phyloP scores from a whole-genome alignment of 2,329 filamentous ascomycete species.

The Venturia carpophila region DNA sequence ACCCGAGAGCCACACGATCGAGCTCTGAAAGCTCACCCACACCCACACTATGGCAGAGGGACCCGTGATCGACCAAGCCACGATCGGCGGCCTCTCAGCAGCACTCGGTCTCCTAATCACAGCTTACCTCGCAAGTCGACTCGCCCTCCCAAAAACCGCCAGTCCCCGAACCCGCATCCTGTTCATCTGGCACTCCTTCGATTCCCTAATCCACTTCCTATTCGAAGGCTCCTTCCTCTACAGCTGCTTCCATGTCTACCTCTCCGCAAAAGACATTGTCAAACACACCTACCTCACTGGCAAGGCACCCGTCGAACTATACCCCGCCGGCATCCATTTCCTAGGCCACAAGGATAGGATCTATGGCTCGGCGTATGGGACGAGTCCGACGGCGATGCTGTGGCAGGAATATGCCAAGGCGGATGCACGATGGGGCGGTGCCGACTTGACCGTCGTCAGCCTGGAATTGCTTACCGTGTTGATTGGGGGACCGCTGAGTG shows the following conservation, averaged over 20 bases:
- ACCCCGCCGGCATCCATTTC: conserved; percentile 46
- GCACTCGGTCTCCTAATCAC: conserved; percentile 47
- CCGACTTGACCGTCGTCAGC: conserved; percentile 51
- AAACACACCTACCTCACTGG: conserved; percentile 23
- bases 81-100: conserved; percentile 47
- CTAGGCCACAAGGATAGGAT: conserved; percentile 46
- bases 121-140: conserved; percentile 43
- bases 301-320: conserved; percentile 30
- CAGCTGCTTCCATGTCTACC: conserved; percentile 78
- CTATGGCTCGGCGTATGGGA: conserved; percentile 53
- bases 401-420: conserved; percentile 63
- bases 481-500: conserved; percentile 49
- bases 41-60: not conserved
- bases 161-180: conserved; percentile 55
- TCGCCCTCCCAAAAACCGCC: conserved; percentile 46
- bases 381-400: conserved; percentile 44
- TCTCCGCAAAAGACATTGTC: conserved; percentile 20
- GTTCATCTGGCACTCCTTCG: conserved; percentile 21
- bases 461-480: conserved; percentile 55
- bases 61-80: conserved; percentile 40
- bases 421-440: conserved; percentile 52
- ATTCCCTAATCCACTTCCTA: conserved; percentile 62
- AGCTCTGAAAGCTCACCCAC: not conserved
- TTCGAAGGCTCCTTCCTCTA: conserved; percentile 89
- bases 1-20: not conserved